Evolutionary conservation across 2,329 filamentous ascomycete genomes (phyloP).

Genomic region (Calonectria henricotiae): DNA sequence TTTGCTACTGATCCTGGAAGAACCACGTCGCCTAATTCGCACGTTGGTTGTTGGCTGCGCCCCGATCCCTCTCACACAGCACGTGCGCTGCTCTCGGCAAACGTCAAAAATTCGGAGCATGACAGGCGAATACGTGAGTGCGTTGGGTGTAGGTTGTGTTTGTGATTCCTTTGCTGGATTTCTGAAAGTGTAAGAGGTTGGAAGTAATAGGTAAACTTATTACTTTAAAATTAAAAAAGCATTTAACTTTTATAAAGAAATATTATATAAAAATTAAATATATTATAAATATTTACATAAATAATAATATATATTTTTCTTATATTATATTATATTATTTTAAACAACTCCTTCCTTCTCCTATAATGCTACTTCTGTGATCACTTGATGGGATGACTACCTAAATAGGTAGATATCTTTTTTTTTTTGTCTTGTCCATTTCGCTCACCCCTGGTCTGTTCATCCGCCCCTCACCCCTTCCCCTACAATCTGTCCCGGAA

Average conservation of each 20-base stretch:
- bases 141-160: neutral
- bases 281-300: too few species aligned
- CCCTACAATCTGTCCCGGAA: conserved; percentile 16
- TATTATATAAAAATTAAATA: too few species aligned
- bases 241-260: too few species aligned
- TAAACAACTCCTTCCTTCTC: too few species aligned
- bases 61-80: conserved; percentile 1
- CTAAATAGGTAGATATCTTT: neutral
- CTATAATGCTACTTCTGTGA: too few species aligned
- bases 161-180: neutral
- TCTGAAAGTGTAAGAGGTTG: neutral
- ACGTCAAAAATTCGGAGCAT: neutral
- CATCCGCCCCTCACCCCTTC: conserved; percentile 18
- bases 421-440: neutral
- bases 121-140: neutral
- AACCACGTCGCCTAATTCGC: conserved; percentile 16
- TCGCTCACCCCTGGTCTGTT: conserved; percentile 6
- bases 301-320: too few species aligned
- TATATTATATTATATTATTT: neutral
- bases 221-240: too few species aligned
- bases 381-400: too few species aligned
- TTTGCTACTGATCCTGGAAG: conserved; percentile 12
- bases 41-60: conserved; percentile 29
- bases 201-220: neutral
- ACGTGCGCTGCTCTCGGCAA: conserved; percentile 6